phyloP scores from a whole-genome alignment of 208 protist genomes.

The Trypanosoma congolense region DNA sequence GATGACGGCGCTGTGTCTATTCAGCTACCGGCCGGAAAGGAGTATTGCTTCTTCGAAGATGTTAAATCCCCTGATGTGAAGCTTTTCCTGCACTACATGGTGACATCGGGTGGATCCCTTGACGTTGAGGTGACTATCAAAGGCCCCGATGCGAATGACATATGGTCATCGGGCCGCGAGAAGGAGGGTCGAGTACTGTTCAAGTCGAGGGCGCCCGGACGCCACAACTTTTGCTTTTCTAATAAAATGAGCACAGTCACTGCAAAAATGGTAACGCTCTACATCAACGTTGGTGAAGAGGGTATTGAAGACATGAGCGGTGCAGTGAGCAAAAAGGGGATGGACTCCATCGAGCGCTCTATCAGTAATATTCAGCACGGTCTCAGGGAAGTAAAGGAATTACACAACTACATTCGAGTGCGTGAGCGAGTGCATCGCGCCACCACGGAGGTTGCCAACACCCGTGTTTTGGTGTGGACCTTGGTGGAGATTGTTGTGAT shows the following conservation, averaged over 20 bases:
- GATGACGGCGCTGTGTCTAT: conserved; percentile 50
- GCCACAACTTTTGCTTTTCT: conserved; percentile 82
- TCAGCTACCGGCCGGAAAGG: conserved; percentile 34
- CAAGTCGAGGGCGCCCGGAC: conserved; percentile 53
- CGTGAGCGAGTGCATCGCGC: conserved; percentile 73
- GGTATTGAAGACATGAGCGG: conserved; percentile 1
- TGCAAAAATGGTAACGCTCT: conserved; percentile 77
- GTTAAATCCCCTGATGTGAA: conserved; percentile 35
- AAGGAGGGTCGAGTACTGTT: conserved; percentile 75
- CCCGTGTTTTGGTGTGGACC: conserved; percentile 73
- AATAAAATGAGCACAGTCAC: conserved; percentile 85
- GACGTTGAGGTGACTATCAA: conserved; percentile 68
- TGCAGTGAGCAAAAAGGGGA: not conserved
- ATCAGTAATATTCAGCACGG: conserved; percentile 61
- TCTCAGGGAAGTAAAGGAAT: conserved; percentile 62
- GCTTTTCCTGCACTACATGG: conserved; percentile 76
- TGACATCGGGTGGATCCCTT: conserved; percentile 64
- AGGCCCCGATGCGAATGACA: conserved; percentile 39
- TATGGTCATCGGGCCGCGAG: conserved; percentile 51
- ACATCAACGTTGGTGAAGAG: conserved; percentile 44
- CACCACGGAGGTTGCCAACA: conserved; percentile 80
- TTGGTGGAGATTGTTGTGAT: conserved; percentile 69
- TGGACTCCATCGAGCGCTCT: conserved; percentile 52
- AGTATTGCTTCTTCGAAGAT: conserved; percentile 84
- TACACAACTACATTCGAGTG: conserved; percentile 63